A percentile compares a stretch with the other conserved stretches of the same genome.
Conservation (phyloP, 1,139 yeast species). For the Candida sanyaensis region DNA sequence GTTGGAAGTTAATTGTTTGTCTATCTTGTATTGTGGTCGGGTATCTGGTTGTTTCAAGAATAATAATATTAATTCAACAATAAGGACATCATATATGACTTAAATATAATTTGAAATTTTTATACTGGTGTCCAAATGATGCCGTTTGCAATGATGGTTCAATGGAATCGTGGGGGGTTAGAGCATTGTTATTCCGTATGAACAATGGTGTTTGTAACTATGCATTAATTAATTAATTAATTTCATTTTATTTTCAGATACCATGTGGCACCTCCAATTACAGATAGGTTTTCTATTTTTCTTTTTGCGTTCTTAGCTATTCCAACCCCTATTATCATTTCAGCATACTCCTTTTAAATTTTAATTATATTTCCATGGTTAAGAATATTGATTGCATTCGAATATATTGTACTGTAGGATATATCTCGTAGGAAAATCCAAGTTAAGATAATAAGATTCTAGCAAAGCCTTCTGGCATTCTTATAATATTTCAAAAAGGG, state of each 20-base stretch:
- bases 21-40: background rate
- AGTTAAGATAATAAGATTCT: no score
- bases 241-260: background rate
- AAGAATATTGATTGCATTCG: no score
- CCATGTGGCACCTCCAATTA: background rate
- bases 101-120: background rate
- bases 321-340: no score
- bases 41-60: no score
- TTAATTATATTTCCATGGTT: no score
- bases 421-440: no score
- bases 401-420: no score
- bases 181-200: background rate
- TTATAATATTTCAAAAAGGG: no score
- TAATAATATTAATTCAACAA: no score
- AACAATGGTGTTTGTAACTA: background rate
- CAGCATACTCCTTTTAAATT: no score
- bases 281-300: background rate
- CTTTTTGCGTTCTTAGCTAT: background rate
- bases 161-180: background rate
- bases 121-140: background rate
- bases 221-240: conserved; percentile 1
- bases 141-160: conserved; percentile 1
- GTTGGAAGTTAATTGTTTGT: background rate
- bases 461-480: no score
- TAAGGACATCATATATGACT: background rate